Conservation (phyloP, 306 rosid genomes). For the Cercis canadensis region DNA sequence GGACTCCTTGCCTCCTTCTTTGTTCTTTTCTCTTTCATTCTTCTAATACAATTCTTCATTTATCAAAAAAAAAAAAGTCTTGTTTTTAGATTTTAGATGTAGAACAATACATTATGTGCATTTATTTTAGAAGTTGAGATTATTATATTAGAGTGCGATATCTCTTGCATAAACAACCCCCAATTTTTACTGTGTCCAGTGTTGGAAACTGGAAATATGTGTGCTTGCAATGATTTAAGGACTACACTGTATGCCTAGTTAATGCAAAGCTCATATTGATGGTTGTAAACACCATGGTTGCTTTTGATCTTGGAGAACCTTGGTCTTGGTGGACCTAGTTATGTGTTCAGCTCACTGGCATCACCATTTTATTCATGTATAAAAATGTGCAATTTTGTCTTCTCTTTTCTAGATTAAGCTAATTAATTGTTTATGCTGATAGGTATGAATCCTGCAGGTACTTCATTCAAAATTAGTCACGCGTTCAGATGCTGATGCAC, state of each 20-base stretch:
- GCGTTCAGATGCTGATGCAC: constrained; percentile 46
- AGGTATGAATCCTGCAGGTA: constrained; percentile 55
- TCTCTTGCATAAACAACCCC: no score
- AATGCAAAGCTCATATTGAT: background rate
- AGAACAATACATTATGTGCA: no score
- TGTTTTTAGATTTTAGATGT: no score
- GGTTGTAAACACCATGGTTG: constrained; percentile 6
- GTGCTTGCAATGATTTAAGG: no score
- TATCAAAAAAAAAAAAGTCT: no score
- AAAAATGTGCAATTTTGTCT: background rate
- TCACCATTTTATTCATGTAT: constrained; percentile 1
- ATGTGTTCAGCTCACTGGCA: constrained; percentile 16
- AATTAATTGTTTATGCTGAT: constrained; percentile 36
- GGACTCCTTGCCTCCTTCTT: no score
- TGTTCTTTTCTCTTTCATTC: no score
- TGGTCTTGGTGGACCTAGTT: constrained; percentile 28
- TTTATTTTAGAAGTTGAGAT: no score
- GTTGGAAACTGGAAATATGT: no score
- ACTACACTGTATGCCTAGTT: constrained; percentile 34
- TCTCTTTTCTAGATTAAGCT: constrained; percentile 21
- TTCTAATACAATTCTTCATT: no score
- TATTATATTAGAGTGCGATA: no score
- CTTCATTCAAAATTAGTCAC: constrained; percentile 73
- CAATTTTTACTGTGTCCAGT: no score
- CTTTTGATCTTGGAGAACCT: constrained; percentile 13